Base-by-base conservation (phyloP, 202 grass and related monocot species). In the Elaeis oleifera region DNA sequence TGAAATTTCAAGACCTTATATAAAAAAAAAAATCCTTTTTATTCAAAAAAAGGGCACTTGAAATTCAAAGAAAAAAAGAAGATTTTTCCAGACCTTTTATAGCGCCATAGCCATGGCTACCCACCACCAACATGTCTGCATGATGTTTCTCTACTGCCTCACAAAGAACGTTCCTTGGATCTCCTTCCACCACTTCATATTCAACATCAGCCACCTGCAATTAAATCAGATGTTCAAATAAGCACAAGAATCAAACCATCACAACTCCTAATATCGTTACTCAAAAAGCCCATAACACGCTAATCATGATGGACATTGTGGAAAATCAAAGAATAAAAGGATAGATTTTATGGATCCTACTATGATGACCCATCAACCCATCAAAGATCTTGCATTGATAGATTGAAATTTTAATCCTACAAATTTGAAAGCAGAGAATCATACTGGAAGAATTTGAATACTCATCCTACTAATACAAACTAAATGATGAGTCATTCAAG, bases 91-190 rank as follows among this genome's bases (percentile, higher is more conserved):
- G 1, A 95, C 90, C 90, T 82, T 66, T 96, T 51, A 96, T 90
- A 29, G 81, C 84, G 19, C 91, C 91, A n/a, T 90, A 83, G 23
- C 91, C 84, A 61, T 90, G 91, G 58, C 88, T 96, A 67, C 91
- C 91, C 54, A 90, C 84, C 36, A 74, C 91, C 59, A 90, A 23
- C 79, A 88, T 75, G 53, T 96, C 84, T 0, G 91, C 91, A 18
- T 74, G 70, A 69, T 88, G 74, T 71, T 76, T 78, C 27, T 96
- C 87, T 15, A 96, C 84, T 36, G 84, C 79, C 25, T 96, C 91
- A n/a, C 86, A 96, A 18, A 96, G 78, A 23, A 88, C 76, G 74
- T 80, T 83, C 56, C 87, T 71, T 0, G 87, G 71, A 58, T 96
- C 91, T 21, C 91, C 91, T 59, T 96, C 87, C 23, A 68, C 18